Evolutionary conservation across 2,329 filamentous ascomycete genomes (phyloP).

Genomic region (Volutella citrinella): DNA sequence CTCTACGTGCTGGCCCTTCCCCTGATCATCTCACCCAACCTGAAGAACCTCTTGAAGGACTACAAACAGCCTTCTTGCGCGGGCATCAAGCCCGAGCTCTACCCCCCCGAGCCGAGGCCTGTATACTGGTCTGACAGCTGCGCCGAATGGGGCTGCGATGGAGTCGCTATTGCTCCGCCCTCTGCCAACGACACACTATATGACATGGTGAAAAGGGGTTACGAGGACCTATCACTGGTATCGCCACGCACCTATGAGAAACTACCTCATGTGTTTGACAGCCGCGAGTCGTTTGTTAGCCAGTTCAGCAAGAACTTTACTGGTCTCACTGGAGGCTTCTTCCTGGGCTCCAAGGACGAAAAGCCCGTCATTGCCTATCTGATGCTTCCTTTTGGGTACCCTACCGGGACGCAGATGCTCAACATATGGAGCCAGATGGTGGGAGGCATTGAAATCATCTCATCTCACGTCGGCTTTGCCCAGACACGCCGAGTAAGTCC

Average conservation of each 20-base stretch:
- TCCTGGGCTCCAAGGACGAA: conserved; percentile 8
- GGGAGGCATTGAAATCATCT: conserved; percentile 37
- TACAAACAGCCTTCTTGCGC: conserved; percentile 49
- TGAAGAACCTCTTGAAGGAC: conserved; percentile 65
- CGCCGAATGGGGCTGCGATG: conserved; percentile 26
- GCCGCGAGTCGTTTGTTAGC: conserved; percentile 6
- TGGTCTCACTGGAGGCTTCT: conserved; percentile 10
- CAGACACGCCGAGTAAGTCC: conserved; percentile 44
- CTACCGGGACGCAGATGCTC: conserved; percentile 9
- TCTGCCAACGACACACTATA: conserved; percentile 31
- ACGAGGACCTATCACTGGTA: conserved; percentile 6
- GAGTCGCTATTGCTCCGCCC: conserved; percentile 11
- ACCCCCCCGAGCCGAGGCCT: neutral
- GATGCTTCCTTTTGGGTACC: conserved; percentile 4
- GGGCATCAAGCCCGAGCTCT: conserved; percentile 16
- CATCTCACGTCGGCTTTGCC: conserved; percentile 58
- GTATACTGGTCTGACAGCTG: conserved; percentile 37
- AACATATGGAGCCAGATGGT: conserved; percentile 19
- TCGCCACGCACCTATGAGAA: conserved; percentile 1
- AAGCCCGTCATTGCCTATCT: conserved; percentile 12
- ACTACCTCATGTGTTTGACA: conserved; percentile 9
- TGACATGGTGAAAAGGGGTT: conserved; percentile 9
- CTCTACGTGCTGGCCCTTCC: conserved; percentile 71
- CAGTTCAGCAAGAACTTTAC: conserved; percentile 5
- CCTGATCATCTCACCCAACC: conserved; percentile 68